These are phyloP conservation scores for Colletotrichum tofieldiae DNA, from an alignment of 2,329 filamentous ascomycete genomes.

Conservation along the genomic window DNA sequence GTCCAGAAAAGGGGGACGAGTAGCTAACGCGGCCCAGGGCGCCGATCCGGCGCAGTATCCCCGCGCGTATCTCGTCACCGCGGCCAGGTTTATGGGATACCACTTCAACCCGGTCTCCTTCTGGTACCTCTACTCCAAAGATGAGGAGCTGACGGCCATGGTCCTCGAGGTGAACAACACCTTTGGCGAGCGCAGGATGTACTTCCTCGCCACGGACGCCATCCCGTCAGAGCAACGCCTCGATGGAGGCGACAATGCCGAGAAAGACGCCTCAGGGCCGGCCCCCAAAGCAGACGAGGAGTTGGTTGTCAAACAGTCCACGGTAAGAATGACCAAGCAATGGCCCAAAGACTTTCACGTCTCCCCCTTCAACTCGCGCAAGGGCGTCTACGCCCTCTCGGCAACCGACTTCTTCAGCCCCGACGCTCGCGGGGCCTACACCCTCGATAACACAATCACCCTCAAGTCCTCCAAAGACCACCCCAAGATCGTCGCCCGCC, in stretches of 20 bases:
- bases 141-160: constrained; percentile 73
- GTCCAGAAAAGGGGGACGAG: not conserved
- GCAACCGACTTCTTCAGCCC: constrained; percentile 64
- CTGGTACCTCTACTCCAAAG: constrained; percentile 80
- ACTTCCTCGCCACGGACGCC: constrained; percentile 67
- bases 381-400: constrained; percentile 68
- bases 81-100: constrained; percentile 78
- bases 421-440: constrained; percentile 54
- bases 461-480: constrained; percentile 73
- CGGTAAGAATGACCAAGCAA: constrained; percentile 61
- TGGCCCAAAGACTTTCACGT: constrained; percentile 84
- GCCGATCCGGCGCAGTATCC: constrained; percentile 74
- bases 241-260: constrained; percentile 9
- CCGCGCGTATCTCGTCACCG: constrained; percentile 80
- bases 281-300: constrained; percentile 32
- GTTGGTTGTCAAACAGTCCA: constrained; percentile 43
- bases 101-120: constrained; percentile 84
- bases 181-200: constrained; percentile 80
- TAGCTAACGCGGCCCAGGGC: constrained; percentile 58
- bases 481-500: constrained; percentile 73
- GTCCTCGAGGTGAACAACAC: constrained; percentile 85
- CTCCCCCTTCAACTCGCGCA: constrained; percentile 79
- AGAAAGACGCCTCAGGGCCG: constrained; percentile 7
- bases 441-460: constrained; percentile 73
- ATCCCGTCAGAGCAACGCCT: constrained; percentile 43